Base-by-base conservation (phyloP, 768 basidiomycete species). In the Mrakia hoshinonis region DNA sequence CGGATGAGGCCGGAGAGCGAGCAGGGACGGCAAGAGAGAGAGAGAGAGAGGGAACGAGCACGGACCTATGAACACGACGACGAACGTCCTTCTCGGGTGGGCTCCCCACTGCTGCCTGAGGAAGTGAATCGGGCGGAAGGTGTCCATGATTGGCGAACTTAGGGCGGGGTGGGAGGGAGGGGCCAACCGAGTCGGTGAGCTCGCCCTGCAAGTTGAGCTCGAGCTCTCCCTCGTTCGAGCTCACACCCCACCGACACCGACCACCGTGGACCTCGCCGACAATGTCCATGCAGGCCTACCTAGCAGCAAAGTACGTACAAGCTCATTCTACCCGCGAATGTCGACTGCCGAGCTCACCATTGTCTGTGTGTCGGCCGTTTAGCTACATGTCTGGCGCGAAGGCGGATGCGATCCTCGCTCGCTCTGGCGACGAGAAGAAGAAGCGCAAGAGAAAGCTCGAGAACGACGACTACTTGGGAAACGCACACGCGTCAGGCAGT, bases 381-480 rank as follows among this genome's bases (percentile, higher is more conserved):
- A 73, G 72, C 52, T 98, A 98, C 82, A 95, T 97, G 93, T 87
- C 92, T 6, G 95, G 95, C 0, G 87, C 91, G 0, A 98, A 97
- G 77, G 92, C 94, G 2, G 95, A 97, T 75, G 93, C 92, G 7
- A 98, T 98, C 74, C 83, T 97, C 10, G 83, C 92, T 4, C 85
- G 86, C 55, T 79, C 84, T 0, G 78, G 78, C 24, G 75, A 75
- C 15, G 76, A 75, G 61, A 77, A 77, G 0, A 80, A 79, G 71
- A 79, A 81, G 78, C 88, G 88, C 80, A 91, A 89, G 80, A 84
- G 87, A 66, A 89, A 88, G 79, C 83, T 79, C 15, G 79, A 79
- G 10, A 75, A 67, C 52, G n/a, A 60, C 55, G 74, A 68, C 48
- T 75, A 64, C 34, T 60, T 75, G 78, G 75, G 46, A 31, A n/a